Base-by-base conservation (phyloP, 139 green algal species). In the Chlorella sp. region DNA sequence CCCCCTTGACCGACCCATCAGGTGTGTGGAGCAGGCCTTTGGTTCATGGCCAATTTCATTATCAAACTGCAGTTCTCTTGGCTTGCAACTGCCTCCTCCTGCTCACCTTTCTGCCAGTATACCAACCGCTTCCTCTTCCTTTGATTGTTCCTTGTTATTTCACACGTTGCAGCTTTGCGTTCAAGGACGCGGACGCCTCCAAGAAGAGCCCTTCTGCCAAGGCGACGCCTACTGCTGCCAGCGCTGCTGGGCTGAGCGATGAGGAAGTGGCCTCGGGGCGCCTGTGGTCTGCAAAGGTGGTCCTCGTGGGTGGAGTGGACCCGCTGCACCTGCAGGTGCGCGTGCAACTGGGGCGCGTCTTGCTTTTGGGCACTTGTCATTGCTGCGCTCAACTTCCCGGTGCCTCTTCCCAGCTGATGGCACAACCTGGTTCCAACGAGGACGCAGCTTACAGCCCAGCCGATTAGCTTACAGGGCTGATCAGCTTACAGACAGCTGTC, bases 1-100 rank as follows among this genome's bases (percentile, higher is more conserved):
- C 71, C 80, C 73, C 82, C 34, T 68, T 24, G 64, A 76, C 81
- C 80, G 32, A 28, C 79, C 64, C 77, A 81, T 79, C 78, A 80
- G 60, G 60, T 64, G 34, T 0, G 57, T 18, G 36, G 71, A 24
- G 71, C 71, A 78, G 71, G 32, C 3, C 64, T 57, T 57, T 57
- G 48, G 5, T 5, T n/a, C n/a, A n/a, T n/a, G n/a, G n/a, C n/a
- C n/a, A n/a, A n/a, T n/a, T n/a, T n/a, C 66, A 3, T 75, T 21
- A 34, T 75, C 22, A 22, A 21, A 30, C 15, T 30, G 66, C 22
- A 21, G 32, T 24, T n/a, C 3, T 18, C 66, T 73, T 21, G 9
- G 15, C 12, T 24, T 26, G 22, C 9, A 3, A 21, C 66, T 73
- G 66, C 66, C 66, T 28, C 3, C 66, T 73, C 22, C 66, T 73